These are phyloP conservation scores for Fremontodendron californicum DNA, from an alignment of 345 rosid genomes.

Conservation along the genomic window DNA sequence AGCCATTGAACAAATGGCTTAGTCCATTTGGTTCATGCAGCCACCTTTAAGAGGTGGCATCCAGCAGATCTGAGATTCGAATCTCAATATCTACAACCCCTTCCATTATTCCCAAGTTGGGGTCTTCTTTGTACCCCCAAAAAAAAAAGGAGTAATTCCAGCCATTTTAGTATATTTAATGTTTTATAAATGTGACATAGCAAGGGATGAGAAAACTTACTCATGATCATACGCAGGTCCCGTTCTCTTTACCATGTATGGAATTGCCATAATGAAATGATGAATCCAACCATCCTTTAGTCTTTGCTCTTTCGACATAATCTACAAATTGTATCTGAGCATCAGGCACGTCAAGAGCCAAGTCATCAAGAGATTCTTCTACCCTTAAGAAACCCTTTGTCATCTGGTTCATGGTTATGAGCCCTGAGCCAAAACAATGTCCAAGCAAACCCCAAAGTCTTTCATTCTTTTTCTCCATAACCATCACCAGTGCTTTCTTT, in stretches of 20 bases:
- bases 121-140: no score
- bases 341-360: conserved; percentile 78
- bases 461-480: conserved; percentile 60
- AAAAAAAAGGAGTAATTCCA: not conserved
- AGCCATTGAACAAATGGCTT: not conserved
- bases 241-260: conserved; percentile 37
- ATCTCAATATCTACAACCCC: not conserved
- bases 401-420: conserved; percentile 73
- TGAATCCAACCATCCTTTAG: conserved; percentile 64
- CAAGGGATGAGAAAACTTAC: conserved; percentile 1
- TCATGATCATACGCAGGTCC: conserved; percentile 12
- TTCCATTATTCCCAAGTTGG: no score
- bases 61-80: not conserved
- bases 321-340: conserved; percentile 47
- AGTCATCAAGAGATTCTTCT: conserved; percentile 65
- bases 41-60: not conserved
- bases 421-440: conserved; percentile 60
- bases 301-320: conserved; percentile 59
- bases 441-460: conserved; percentile 53
- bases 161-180: no score
- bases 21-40: not conserved
- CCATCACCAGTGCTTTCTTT: conserved; percentile 57
- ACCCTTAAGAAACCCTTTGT: conserved; percentile 70
- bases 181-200: not conserved
- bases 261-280: conserved; percentile 37